Evolutionary conservation across 2,329 filamentous ascomycete genomes (phyloP).

Genomic region (Fusarium keratoplasticum): DNA sequence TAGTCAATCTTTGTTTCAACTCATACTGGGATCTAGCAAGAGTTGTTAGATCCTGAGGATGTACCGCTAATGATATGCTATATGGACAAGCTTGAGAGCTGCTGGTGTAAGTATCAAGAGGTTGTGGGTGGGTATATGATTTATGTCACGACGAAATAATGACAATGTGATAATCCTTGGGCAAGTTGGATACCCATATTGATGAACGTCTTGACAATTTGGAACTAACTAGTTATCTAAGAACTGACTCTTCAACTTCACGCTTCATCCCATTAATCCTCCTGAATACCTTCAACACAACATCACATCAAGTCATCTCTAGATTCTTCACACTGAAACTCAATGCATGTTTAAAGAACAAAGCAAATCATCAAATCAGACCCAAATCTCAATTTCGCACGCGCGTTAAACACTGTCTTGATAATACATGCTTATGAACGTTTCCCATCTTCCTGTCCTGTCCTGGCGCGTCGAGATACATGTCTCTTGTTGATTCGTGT

Average conservation of each 20-base stretch:
- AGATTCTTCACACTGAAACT: not conserved
- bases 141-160: not conserved
- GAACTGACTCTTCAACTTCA: not conserved
- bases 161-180: not conserved
- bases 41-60: not conserved
- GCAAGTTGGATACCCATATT: not conserved
- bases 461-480: slow-evolving; percentile 33
- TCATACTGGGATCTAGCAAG: not conserved
- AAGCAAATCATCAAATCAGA: slow-evolving; percentile 15
- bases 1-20: not conserved
- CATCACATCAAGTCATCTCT: not conserved
- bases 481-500: slow-evolving; percentile 33
- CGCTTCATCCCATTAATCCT: not conserved
- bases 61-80: not conserved
- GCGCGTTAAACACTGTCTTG: slow-evolving; percentile 30
- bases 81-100: not conserved
- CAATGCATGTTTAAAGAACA: not conserved
- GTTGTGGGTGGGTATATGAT: not conserved
- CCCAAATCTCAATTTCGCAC: slow-evolving; percentile 35
- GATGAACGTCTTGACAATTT: not conserved
- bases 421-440: slow-evolving; percentile 43
- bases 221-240: not conserved
- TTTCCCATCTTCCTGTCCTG: slow-evolving; percentile 31
- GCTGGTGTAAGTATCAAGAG: not conserved
- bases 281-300: not conserved